These are phyloP conservation scores for Verticillium klebahnii DNA, from an alignment of 2,329 filamentous ascomycete species.

Conservation along the genomic window DNA sequence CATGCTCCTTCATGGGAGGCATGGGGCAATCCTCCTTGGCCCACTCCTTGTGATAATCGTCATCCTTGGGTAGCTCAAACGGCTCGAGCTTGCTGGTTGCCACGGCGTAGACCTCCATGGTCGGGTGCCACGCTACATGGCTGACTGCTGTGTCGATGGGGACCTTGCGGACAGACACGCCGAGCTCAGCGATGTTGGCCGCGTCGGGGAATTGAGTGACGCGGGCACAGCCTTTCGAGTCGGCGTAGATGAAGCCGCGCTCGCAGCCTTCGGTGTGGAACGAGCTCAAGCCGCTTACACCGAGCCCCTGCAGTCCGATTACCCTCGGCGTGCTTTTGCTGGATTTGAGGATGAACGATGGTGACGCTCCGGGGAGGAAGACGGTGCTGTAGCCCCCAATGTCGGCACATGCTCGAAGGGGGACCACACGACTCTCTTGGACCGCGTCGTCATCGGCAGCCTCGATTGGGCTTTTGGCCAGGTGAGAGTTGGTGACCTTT, in stretches of 20 bases:
- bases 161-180: slow-evolving; percentile 71
- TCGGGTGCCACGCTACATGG: slow-evolving; percentile 70
- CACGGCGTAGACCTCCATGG: slow-evolving; percentile 70
- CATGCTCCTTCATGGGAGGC: slow-evolving; percentile 66
- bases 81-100: slow-evolving; percentile 63
- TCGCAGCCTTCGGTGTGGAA: slow-evolving; percentile 77
- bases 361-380: slow-evolving; percentile 75
- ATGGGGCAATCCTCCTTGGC: slow-evolving; percentile 62
- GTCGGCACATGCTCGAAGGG: slow-evolving; percentile 55
- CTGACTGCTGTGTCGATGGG: slow-evolving; percentile 66
- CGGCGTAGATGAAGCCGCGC: slow-evolving; percentile 77
- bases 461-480: slow-evolving; percentile 55
- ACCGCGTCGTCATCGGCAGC: slow-evolving; percentile 46
- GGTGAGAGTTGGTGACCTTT: slow-evolving; percentile 65
- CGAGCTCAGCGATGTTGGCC: slow-evolving; percentile 67
- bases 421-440: slow-evolving; percentile 40
- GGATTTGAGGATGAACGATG: slow-evolving; percentile 79
- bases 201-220: slow-evolving; percentile 67
- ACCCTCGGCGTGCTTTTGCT: slow-evolving; percentile 72
- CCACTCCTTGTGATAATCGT: slow-evolving; percentile 79
- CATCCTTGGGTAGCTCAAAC: slow-evolving; percentile 83
- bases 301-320: slow-evolving; percentile 63
- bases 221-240: slow-evolving; percentile 65
- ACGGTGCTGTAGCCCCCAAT: slow-evolving; percentile 77
- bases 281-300: slow-evolving; percentile 65